A percentile compares a stretch with the other conserved stretches of the same genome.
Evolutionary conservation across 768 basidiomycete species (phyloP).

Genomic region (Coprinellus micaceus): DNA sequence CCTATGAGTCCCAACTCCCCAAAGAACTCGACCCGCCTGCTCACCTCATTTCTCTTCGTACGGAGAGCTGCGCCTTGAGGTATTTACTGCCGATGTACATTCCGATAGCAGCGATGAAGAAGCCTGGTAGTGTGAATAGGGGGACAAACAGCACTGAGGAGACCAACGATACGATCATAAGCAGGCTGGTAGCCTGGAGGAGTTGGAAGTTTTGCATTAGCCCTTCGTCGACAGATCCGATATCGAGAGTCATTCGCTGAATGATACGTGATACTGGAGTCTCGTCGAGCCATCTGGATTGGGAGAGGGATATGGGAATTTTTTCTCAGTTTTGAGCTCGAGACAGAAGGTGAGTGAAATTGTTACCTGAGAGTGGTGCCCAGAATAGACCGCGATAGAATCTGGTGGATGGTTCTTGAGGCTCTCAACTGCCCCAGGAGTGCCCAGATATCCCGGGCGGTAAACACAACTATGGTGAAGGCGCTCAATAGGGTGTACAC

Average conservation of each 20-base stretch:
- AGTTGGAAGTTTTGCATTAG: constrained; percentile 26
- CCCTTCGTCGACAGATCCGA: constrained; percentile 50
- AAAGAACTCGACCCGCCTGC: not conserved
- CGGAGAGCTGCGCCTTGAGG: constrained; percentile 43
- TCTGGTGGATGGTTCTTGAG: constrained; percentile 49
- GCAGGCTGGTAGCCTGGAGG: constrained; percentile 27
- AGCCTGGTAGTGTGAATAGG: constrained; percentile 41
- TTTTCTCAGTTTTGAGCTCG: too few relatives aligned
- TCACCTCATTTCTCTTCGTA: constrained; percentile 46
- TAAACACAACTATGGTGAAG: constrained; percentile 24
- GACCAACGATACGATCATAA: constrained; percentile 39
- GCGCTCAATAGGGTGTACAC: constrained; percentile 17
- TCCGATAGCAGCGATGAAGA: constrained; percentile 40
- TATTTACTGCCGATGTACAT: constrained; percentile 42
- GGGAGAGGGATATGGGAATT: not conserved
- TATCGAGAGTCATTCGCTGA: constrained; percentile 64
- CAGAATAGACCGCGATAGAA: constrained; percentile 50
- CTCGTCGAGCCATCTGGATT: constrained; percentile 44
- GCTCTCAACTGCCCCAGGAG: constrained; percentile 49
- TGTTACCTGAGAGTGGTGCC: constrained; percentile 58
- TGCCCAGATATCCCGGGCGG: constrained; percentile 34
- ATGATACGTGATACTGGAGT: constrained; percentile 54
- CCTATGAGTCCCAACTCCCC: not conserved
- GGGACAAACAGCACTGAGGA: constrained; percentile 45
- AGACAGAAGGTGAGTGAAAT: constrained; percentile 47